phyloP scores from a whole-genome alignment of 352 stramenopile species.

The Globisporangium uncinulatum region DNA sequence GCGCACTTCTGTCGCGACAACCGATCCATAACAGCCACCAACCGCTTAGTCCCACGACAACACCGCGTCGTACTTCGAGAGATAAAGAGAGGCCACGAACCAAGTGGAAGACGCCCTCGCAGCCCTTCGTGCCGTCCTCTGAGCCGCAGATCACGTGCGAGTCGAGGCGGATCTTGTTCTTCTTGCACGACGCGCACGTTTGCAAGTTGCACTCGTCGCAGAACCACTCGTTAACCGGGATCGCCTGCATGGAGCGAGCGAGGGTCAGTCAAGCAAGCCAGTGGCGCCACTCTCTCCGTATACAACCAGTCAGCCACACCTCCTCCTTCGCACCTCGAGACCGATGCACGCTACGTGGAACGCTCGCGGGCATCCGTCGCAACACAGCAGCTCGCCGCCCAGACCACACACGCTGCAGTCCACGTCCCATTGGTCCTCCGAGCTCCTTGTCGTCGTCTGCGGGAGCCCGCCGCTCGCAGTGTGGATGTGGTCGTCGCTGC shows the following conservation, averaged over 20 bases:
- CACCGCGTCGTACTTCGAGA: background rate
- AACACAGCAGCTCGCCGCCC: constrained; percentile 86
- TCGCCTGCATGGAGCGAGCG: constrained; percentile 11
- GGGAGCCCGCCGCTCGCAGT: background rate
- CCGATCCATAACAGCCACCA: constrained; percentile 1
- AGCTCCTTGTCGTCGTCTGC: constrained; percentile 26
- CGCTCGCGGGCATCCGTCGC: constrained; percentile 87
- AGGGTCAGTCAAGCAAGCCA: constrained; percentile 1
- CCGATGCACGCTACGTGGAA: constrained; percentile 89
- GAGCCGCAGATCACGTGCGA: constrained; percentile 88
- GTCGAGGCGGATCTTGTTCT: constrained; percentile 86
- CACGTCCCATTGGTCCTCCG: constrained; percentile 81
- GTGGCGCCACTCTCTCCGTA: background rate
- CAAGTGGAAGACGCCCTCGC: constrained; percentile 85
- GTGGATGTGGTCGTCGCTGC: constrained; percentile 7
- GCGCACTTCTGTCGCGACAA: constrained; percentile 73
- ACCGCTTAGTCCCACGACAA: background rate
- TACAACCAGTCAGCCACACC: background rate
- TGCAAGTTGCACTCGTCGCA: constrained; percentile 85
- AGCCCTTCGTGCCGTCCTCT: constrained; percentile 82
- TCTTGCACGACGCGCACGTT: constrained; percentile 75
- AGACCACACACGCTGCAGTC: constrained; percentile 86
- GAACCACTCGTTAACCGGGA: constrained; percentile 85
- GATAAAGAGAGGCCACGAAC: constrained; percentile 25
- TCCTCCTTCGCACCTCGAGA: constrained; percentile 23